Percentiles rank a stretch among this genome's conserved stretches.
Evolutionary conservation across 331 rosid species (phyloP).

Genomic region (Ulmus americana): DNA sequence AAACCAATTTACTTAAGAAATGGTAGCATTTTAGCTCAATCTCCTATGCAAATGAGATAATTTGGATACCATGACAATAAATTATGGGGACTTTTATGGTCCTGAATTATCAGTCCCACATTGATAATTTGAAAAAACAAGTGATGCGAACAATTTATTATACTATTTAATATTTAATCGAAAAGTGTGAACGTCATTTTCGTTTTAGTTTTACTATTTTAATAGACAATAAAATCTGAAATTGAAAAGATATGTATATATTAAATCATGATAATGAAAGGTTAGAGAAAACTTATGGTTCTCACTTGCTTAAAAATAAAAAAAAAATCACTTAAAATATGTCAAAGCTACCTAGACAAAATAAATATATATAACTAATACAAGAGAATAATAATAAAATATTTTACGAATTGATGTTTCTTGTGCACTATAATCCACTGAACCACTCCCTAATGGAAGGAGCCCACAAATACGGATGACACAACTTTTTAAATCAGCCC

Average conservation of each 20-base stretch:
- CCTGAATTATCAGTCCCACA: too few relatives aligned
- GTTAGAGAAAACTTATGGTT: not conserved
- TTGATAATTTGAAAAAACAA: too few relatives aligned
- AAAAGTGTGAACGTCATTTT: too few relatives aligned
- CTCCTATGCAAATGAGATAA: not conserved
- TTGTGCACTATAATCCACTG: conserved; percentile 9
- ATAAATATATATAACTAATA: too few relatives aligned
- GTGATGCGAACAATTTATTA: too few relatives aligned
- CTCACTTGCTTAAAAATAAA: not conserved
- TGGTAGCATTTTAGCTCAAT: conserved; percentile 2
- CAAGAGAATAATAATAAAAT: not conserved
- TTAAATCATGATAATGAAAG: not conserved
- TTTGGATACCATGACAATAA: too few relatives aligned
- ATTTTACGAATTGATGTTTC: not conserved
- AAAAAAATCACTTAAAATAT: too few relatives aligned
- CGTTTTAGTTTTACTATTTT: too few relatives aligned
- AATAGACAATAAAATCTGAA: too few relatives aligned
- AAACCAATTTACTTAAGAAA: conserved; percentile 12
- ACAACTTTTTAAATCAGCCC: conserved; percentile 15
- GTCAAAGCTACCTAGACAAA: too few relatives aligned
- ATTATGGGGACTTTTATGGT: too few relatives aligned
- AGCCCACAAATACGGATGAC: conserved; percentile 11
- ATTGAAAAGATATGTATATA: not conserved
- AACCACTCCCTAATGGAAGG: not conserved
- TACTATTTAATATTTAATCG: too few relatives aligned